Conservation (phyloP, 106 monocot genomes). For the Agapanthus africanus region DNA sequence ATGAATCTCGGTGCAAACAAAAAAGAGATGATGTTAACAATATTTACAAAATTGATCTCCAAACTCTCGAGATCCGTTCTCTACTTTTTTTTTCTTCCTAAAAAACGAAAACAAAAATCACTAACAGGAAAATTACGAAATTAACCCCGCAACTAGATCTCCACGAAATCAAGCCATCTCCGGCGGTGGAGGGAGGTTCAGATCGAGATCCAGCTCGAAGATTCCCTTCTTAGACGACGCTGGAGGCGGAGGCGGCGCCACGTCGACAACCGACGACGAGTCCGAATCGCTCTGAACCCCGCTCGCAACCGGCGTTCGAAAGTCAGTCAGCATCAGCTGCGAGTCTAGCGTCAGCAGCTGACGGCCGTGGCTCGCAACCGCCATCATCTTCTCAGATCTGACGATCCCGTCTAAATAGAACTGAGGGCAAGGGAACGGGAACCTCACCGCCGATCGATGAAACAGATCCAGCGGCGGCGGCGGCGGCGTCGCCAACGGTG, state of each 20-base stretch:
- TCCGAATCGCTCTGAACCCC: slow-evolving; percentile 26
- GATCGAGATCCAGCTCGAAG: slow-evolving; percentile 19
- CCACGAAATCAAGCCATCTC: slow-evolving; percentile 9
- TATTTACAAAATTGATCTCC: too few species aligned
- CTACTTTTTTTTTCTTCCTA: too few species aligned
- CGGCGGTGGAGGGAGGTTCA: slow-evolving; percentile 20
- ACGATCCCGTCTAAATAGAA: slow-evolving; percentile 23
- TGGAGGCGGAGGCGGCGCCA: not conserved
- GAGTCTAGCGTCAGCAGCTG: not conserved
- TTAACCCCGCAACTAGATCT: too few species aligned
- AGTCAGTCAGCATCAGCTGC: not conserved
- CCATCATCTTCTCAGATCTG: slow-evolving; percentile 14
- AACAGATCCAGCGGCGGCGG: slow-evolving; percentile 21
- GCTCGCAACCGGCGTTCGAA: not conserved
- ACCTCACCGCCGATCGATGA: slow-evolving; percentile 20
- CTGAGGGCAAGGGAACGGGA: slow-evolving; percentile 21
- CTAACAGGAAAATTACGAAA: too few species aligned
- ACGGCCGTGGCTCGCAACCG: slow-evolving; percentile 1
- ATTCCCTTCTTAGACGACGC: not conserved
- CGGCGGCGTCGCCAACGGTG: slow-evolving; percentile 16
- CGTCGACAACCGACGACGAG: slow-evolving; percentile 20
- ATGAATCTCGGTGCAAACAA: not conserved
- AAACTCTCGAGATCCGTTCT: too few species aligned
- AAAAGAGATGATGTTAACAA: not conserved
- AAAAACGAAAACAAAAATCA: too few species aligned